These are phyloP conservation scores for Medicago ruthenica DNA, from an alignment of 306 rosid species.

Conservation along the genomic window DNA sequence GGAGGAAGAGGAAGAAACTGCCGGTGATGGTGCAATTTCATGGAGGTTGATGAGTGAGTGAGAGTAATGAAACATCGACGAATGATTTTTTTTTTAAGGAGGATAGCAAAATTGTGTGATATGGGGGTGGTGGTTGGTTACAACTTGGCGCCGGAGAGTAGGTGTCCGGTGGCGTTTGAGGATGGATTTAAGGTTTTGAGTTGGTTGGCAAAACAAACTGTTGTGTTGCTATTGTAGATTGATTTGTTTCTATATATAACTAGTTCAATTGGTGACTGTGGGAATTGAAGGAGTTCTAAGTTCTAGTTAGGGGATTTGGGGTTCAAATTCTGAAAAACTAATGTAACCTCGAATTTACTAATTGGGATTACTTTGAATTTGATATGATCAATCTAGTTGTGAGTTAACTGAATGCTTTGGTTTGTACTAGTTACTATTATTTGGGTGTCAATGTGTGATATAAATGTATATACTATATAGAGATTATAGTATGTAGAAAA, in stretches of 20 bases:
- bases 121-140: conserved; percentile 79
- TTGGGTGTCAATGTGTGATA: too few species aligned
- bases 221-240: conserved; percentile 29
- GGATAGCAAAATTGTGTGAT: conserved; percentile 82
- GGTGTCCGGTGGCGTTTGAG: conserved; percentile 89
- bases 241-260: neutral
- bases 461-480: too few species aligned
- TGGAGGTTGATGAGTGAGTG: conserved; percentile 99
- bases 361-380: too few species aligned
- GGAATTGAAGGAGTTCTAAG: too few species aligned
- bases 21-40: conserved; percentile 93
- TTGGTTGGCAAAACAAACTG: conserved; percentile 84
- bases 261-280: too few species aligned
- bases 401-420: too few species aligned
- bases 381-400: too few species aligned
- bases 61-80: conserved; percentile 80
- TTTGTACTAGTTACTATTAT: too few species aligned
- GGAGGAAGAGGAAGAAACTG: conserved; percentile 52
- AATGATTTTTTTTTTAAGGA: conserved; percentile 80
- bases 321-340: too few species aligned
- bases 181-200: conserved; percentile 89
- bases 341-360: too few species aligned
- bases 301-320: too few species aligned
- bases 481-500: too few species aligned
- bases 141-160: conserved; percentile 85